Base-by-base conservation (phyloP, 306 rosid species). In the Nissolia schottii region DNA sequence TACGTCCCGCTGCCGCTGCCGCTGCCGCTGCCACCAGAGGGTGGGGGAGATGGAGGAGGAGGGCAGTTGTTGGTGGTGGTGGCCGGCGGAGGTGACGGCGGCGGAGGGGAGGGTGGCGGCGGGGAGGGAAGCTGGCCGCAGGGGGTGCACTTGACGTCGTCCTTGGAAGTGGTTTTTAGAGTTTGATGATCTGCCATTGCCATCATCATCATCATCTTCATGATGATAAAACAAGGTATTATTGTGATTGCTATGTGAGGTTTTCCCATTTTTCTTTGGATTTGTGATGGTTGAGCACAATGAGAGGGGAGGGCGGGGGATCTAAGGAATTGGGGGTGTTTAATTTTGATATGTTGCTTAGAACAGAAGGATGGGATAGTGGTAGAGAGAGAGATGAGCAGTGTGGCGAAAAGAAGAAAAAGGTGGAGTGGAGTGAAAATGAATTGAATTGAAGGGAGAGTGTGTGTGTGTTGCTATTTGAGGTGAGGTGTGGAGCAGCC, bases 141-240 rank as follows among this genome's bases (percentile, higher is more conserved):
- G 12, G 97, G 95, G 27, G 97, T 92, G 83, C 99, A 95, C 69
- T 83, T 85, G 77, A 89, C 80, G 62, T 95, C 97, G 40, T 84
- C 84, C 79, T 88, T 90, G 57, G 90, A 50, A 0, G 74, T 77
- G 24, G 41, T 60, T 53, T 73, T 38, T 0, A 68, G 75, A 0
- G 7, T 71, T 0, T 13, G 84, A 35, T 10, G 76, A 67, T 61
- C 84, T 4, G 86, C 64, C 51, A 70, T 40, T 25, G 78, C n/a
- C 2, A 24, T 4, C 16, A 49, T 2, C 7, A 49, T 37, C 3
- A 24, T 4, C 16, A 49, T 2, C 7, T 38, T 37, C 3, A 46
- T 46, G 31, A 46, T 28, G 31, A 77, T 15, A 57, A 2, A 28
- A 64, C 19, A 65, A 3, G 35, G 2, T 41, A 29, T 0, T 15